Evolutionary conservation across 2,329 filamentous ascomycete genomes (phyloP).

Genomic region (Rachicladosporium sp.): DNA sequence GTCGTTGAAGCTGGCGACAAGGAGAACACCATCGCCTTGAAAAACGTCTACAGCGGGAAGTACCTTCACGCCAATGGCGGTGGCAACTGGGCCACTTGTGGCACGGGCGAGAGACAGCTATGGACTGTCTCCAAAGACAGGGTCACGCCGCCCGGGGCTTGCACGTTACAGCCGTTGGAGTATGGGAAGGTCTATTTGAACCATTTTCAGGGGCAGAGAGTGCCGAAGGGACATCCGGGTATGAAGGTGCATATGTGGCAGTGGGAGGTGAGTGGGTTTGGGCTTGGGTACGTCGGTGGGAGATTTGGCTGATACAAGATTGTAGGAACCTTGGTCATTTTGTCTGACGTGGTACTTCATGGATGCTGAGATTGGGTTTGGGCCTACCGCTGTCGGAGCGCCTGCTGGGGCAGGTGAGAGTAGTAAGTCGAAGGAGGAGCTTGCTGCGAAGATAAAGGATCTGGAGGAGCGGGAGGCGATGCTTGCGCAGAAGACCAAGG

Average conservation of each 20-base stretch:
- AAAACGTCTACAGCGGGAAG: neutral
- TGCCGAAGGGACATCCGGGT: neutral
- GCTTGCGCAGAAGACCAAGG: neutral
- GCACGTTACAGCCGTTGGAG: neutral
- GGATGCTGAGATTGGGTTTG: slow-evolving; percentile 2
- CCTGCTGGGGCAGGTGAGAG: neutral
- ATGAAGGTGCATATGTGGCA: slow-evolving; percentile 1
- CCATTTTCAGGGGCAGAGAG: neutral
- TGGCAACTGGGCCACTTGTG: neutral
- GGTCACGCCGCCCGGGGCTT: neutral
- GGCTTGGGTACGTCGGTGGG: no score
- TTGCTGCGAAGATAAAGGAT: slow-evolving; percentile 4
- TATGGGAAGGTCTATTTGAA: slow-evolving; percentile 1
- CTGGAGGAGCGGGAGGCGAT: slow-evolving; percentile 3
- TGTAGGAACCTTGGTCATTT: neutral
- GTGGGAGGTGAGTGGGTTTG: neutral
- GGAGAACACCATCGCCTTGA: neutral
- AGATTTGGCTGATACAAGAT: neutral
- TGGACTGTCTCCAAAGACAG: slow-evolving; percentile 1
- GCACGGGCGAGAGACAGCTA: neutral
- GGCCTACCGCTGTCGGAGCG: neutral
- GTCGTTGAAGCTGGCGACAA: slow-evolving; percentile 1
- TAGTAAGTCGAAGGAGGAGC: slow-evolving; percentile 1
- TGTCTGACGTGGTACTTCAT: slow-evolving; percentile 3
- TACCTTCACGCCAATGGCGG: slow-evolving; percentile 1